Conservation (phyloP, 768 basidiomycete species). For the Strobilomyces dryophilus region DNA sequence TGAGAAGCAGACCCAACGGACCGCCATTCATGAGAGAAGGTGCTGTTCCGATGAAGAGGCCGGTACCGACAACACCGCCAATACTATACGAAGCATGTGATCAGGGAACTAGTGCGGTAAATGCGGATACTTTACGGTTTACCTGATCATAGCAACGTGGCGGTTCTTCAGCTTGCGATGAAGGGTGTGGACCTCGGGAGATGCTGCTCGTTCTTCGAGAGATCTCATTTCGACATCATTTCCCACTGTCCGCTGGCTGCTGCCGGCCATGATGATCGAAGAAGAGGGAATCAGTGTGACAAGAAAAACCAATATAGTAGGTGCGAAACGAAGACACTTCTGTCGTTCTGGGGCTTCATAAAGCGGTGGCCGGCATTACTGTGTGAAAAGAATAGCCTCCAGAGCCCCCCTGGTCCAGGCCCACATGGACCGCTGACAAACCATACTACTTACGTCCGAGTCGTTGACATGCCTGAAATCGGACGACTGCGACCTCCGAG, state of each 20-base stretch:
- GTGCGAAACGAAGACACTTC: not conserved
- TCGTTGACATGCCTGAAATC: too few species aligned
- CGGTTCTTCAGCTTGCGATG: not conserved
- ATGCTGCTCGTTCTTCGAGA: constrained; percentile 1
- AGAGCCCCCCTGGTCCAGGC: too few species aligned
- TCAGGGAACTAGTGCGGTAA: not conserved
- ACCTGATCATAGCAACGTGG: constrained; percentile 5
- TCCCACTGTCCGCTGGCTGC: not conserved
- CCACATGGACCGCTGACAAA: too few species aligned
- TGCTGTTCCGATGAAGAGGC: constrained; percentile 2
- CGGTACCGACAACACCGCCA: constrained; percentile 2
- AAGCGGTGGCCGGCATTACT: not conserved
- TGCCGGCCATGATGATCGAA: not conserved
- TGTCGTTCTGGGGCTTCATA: not conserved
- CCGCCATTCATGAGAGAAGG: not conserved
- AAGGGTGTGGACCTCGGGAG: not conserved
- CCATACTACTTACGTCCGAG: too few species aligned
- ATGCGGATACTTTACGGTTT: too few species aligned
- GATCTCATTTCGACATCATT: not conserved
- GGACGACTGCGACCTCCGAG: too few species aligned
- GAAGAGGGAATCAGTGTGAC: not conserved
- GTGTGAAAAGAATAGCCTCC: too few species aligned
- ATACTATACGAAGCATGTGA: not conserved
- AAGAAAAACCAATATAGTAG: not conserved
- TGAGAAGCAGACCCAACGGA: constrained; percentile 1